Conservation (phyloP, 2,329 filamentous ascomycete genomes). For the Penicillium sp. region DNA sequence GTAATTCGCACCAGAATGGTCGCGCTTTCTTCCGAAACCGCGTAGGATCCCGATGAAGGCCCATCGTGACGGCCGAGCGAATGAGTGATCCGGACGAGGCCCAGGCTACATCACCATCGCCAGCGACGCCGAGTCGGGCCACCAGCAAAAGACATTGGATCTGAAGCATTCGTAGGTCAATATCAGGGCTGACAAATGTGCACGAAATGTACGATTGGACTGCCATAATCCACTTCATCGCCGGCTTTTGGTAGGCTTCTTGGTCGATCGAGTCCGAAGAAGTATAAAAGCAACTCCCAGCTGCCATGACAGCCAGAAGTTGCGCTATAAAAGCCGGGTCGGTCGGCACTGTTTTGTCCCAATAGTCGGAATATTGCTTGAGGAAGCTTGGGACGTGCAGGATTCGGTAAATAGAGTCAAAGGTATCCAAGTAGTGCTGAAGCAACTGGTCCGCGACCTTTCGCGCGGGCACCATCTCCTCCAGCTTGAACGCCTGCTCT, state of each 20-base stretch:
- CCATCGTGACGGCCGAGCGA: conserved; percentile 40
- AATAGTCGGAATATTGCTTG: conserved; percentile 51
- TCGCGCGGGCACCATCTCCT: conserved; percentile 42
- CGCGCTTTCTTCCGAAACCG: conserved; percentile 31
- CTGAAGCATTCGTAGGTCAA: conserved; percentile 30
- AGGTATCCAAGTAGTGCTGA: conserved; percentile 50
- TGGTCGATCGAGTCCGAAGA: conserved; percentile 16
- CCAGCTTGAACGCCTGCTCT: conserved; percentile 27
- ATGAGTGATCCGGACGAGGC: conserved; percentile 37
- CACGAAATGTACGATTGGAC: conserved; percentile 34
- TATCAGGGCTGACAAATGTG: conserved; percentile 28
- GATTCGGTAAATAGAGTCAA: conserved; percentile 54
- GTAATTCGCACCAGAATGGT: conserved; percentile 42
- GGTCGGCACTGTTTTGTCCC: conserved; percentile 41
- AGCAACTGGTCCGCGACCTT: conserved; percentile 48
- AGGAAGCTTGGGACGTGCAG: conserved; percentile 55
- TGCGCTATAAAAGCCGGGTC: conserved; percentile 46
- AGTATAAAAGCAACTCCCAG: conserved; percentile 43
- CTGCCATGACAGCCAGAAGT: conserved; percentile 35
- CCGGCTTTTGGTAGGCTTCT: conserved; percentile 42
- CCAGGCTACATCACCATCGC: conserved; percentile 34
- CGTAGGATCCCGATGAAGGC: conserved; percentile 38
- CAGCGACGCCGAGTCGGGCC: conserved; percentile 29
- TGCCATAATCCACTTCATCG: conserved; percentile 40
- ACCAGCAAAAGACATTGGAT: conserved; percentile 32